phyloP scores from a whole-genome alignment of 768 basidiomycete species.

The Tylopilus balloui region DNA sequence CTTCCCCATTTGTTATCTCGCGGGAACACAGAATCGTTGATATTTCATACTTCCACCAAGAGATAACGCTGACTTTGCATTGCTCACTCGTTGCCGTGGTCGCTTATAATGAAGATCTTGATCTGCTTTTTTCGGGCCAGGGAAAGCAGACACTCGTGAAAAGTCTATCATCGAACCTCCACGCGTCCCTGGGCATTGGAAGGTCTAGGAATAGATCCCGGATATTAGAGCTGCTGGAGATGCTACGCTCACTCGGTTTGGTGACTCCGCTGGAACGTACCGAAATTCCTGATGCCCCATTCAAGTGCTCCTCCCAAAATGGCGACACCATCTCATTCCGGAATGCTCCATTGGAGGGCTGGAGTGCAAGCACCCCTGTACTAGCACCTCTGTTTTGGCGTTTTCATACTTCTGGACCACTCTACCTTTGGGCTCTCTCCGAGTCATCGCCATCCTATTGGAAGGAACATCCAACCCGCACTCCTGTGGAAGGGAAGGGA shows the following conservation, averaged over 20 bases:
- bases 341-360: constrained; percentile 38
- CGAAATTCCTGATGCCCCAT: constrained; percentile 36
- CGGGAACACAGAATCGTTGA: constrained; percentile 53
- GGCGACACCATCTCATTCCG: constrained; percentile 47
- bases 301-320: constrained; percentile 42
- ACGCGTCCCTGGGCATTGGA: constrained; percentile 51
- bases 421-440: constrained; percentile 57
- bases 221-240: constrained; percentile 56
- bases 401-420: constrained; percentile 49
- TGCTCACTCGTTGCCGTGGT: constrained; percentile 58
- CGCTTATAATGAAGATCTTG: constrained; percentile 55
- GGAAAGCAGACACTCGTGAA: constrained; percentile 48
- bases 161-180: constrained; percentile 49
- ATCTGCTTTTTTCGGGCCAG: constrained; percentile 44
- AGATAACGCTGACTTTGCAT: constrained; percentile 62
- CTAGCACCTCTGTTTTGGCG: constrained; percentile 62
- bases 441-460: constrained; percentile 51
- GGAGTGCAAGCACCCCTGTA: constrained; percentile 41
- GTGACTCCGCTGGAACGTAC: constrained; percentile 54
- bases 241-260: constrained; percentile 54
- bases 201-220: constrained; percentile 55
- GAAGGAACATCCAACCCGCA: constrained; percentile 43
- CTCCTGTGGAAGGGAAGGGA: constrained; percentile 34
- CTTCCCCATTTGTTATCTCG: constrained; percentile 47
- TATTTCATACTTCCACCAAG: constrained; percentile 55